phyloP scores from a whole-genome alignment of 2,329 filamentous ascomycete genomes.

The Diplodia sapinea region DNA sequence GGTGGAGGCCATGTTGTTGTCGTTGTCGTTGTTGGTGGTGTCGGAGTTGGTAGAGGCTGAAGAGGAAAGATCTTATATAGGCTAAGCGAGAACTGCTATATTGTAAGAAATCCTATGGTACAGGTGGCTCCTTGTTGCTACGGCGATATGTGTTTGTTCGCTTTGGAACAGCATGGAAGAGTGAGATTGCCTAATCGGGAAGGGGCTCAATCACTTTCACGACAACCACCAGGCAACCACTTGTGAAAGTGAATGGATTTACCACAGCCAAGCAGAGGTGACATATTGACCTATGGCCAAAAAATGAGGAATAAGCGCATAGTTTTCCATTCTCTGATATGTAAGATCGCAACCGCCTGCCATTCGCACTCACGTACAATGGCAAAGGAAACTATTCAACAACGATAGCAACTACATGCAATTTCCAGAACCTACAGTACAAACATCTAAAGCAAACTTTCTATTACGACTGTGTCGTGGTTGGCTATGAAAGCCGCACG shows the following conservation, averaged over 20 bases:
- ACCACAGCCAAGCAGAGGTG: neutral
- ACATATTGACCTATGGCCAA: too few species aligned
- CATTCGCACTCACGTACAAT: too few species aligned
- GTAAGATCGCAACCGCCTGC: too few species aligned
- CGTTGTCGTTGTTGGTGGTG: neutral
- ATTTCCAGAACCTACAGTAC: too few species aligned
- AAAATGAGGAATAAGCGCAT: too few species aligned
- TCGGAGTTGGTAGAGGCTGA: conserved; percentile 1
- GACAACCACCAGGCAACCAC: neutral
- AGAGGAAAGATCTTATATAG: neutral
- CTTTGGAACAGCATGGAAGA: neutral
- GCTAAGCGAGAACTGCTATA: neutral
- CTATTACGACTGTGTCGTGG: too few species aligned
- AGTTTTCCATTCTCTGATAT: too few species aligned
- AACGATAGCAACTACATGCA: too few species aligned
- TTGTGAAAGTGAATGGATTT: too few species aligned
- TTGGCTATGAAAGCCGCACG: too few species aligned
- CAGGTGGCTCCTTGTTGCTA: neutral
- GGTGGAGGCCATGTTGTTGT: neutral
- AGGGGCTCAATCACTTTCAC: neutral
- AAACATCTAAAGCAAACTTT: too few species aligned
- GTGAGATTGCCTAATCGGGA: neutral
- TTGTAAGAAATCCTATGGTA: neutral
- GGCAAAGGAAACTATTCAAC: too few species aligned
- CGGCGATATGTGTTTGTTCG: neutral